Percentiles rank a stretch among this genome's conserved stretches.
Evolutionary conservation across 805 yeast genomes (phyloP).

Genomic region (Hanseniaspora thailandica): DNA sequence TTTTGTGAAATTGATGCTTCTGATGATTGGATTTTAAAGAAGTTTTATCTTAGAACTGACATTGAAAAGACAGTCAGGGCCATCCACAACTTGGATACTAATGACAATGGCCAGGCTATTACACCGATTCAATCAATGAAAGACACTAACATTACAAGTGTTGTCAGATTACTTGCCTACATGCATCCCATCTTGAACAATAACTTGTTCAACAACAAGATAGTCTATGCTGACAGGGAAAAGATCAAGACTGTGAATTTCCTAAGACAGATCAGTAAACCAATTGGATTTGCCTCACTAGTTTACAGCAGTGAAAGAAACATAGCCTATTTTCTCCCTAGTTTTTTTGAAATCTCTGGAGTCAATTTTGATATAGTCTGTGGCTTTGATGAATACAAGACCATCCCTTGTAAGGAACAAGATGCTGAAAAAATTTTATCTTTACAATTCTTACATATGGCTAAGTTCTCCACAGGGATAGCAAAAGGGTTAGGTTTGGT

Average conservation of each 20-base stretch:
- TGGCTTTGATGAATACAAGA: not conserved
- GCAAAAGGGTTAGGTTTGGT: not conserved
- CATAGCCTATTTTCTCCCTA: no score
- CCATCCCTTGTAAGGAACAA: not conserved
- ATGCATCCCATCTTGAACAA: slow-evolving; percentile 5
- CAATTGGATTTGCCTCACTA: slow-evolving; percentile 8
- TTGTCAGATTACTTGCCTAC: not conserved
- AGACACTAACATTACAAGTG: not conserved
- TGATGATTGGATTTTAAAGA: not conserved
- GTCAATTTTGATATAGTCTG: slow-evolving; percentile 1
- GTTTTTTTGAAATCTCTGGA: not conserved
- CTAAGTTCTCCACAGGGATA: slow-evolving; percentile 1
- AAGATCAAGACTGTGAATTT: not conserved
- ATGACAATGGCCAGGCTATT: not conserved
- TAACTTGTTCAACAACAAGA: slow-evolving; percentile 5
- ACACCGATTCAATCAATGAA: no score
- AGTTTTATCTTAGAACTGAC: slow-evolving; percentile 7
- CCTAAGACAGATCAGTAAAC: slow-evolving; percentile 7
- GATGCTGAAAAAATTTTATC: slow-evolving; percentile 2
- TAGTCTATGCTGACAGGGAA: slow-evolving; percentile 7
- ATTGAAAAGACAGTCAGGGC: not conserved
- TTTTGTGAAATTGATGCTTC: not conserved
- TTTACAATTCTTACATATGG: slow-evolving; percentile 8
- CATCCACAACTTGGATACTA: not conserved
- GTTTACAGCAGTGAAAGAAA: not conserved